Percentiles rank a stretch among this genome's conserved stretches.
Evolutionary conservation across 1,284 basidiomycete species (phyloP).

Genomic region (Gymnopus androsaceus): DNA sequence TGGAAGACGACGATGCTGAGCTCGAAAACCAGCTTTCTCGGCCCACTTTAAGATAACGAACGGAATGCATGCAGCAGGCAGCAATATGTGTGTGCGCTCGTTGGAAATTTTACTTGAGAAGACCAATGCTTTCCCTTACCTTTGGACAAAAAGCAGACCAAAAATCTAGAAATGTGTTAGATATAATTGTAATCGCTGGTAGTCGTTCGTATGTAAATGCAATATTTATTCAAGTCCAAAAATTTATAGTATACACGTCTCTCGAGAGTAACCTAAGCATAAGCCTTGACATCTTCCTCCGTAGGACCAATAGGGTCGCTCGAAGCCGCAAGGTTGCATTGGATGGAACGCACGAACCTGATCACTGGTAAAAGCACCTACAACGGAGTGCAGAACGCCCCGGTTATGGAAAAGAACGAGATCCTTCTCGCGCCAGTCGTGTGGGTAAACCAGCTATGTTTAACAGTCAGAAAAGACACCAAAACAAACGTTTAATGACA

Average conservation of each 20-base stretch:
- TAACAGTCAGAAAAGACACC: background rate
- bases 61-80: no score
- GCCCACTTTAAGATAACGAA: no score
- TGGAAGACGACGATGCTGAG: no score
- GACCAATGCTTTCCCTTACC: no score
- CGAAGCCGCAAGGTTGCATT: constrained; percentile 81
- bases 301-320: constrained; percentile 68
- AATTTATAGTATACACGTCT: background rate
- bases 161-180: no score
- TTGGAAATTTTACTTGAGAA: no score
- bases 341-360: constrained; percentile 79
- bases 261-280: constrained; percentile 42
- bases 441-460: constrained; percentile 58
- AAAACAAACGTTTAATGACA: background rate
- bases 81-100: no score
- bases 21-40: no score
- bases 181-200: no score
- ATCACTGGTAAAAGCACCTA: constrained; percentile 71
- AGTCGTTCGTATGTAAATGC: no score
- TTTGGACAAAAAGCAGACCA: no score
- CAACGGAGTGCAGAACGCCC: constrained; percentile 76
- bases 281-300: constrained; percentile 62
- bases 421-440: constrained; percentile 68
- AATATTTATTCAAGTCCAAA: no score
- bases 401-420: constrained; percentile 75